These are phyloP conservation scores for Nasturtium officinale DNA, from an alignment of 345 rosid species.

Conservation along the genomic window DNA sequence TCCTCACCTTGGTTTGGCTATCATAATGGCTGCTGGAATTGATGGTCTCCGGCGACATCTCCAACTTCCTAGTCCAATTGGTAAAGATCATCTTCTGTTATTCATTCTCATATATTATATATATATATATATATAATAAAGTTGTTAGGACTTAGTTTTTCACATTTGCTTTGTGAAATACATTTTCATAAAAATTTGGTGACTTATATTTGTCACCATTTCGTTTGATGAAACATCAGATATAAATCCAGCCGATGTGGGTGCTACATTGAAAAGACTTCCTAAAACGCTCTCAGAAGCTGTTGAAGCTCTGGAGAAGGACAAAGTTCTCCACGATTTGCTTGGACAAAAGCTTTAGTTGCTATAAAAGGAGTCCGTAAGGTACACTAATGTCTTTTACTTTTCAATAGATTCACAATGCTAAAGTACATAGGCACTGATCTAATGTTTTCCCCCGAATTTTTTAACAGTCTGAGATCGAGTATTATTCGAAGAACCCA, in stretches of 20 bases:
- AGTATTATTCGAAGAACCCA: slow-evolving; percentile 57
- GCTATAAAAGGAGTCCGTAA: slow-evolving; percentile 84
- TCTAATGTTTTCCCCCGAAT: not conserved
- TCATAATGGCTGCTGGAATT: slow-evolving; percentile 81
- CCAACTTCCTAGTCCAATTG: slow-evolving; percentile 72
- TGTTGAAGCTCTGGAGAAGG: slow-evolving; percentile 66
- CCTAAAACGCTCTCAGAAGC: slow-evolving; percentile 77
- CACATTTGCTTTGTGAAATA: not conserved
- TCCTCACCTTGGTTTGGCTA: slow-evolving; percentile 79
- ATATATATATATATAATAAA: too few relatives aligned
- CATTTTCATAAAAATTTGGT: not conserved
- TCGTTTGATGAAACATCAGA: slow-evolving; percentile 48
- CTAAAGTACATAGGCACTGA: not conserved
- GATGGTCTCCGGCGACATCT: slow-evolving; percentile 83
- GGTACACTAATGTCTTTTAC: slow-evolving; percentile 44
- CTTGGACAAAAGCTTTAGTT: slow-evolving; percentile 75
- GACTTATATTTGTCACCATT: not conserved
- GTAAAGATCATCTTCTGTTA: slow-evolving; percentile 40
- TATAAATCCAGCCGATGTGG: slow-evolving; percentile 59
- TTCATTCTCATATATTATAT: not conserved
- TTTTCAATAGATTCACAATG: not conserved
- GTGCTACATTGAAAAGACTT: slow-evolving; percentile 57
- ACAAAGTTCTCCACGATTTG: slow-evolving; percentile 55
- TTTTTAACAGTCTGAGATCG: slow-evolving; percentile 65
- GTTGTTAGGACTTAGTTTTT: not conserved